Conservation (phyloP, 2,329 filamentous ascomycete genomes). For the Beauveria sp. region DNA sequence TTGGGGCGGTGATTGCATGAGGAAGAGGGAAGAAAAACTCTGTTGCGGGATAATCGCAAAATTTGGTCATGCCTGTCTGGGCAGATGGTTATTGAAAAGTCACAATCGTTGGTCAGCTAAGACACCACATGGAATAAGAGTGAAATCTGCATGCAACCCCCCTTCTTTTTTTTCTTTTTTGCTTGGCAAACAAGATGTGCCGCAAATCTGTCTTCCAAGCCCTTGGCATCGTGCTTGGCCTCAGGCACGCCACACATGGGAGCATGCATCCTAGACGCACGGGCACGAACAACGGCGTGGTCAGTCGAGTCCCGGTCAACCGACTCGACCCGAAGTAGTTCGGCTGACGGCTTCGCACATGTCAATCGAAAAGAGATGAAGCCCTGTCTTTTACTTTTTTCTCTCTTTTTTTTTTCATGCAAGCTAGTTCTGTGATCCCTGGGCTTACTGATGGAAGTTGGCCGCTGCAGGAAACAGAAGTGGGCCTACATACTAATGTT, state of each 20-base stretch:
- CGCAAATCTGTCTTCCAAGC: background rate
- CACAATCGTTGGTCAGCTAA: too few species aligned
- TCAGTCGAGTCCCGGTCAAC: background rate
- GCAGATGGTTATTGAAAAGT: too few species aligned
- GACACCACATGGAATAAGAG: too few species aligned
- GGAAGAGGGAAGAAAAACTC: background rate
- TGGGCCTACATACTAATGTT: background rate
- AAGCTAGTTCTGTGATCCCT: background rate
- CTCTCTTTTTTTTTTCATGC: background rate
- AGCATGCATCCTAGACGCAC: background rate
- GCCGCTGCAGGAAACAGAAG: background rate
- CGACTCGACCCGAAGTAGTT: slow-evolving; percentile 1
- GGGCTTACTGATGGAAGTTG: background rate
- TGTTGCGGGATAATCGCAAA: background rate
- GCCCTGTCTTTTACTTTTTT: too few species aligned
- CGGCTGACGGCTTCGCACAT: background rate
- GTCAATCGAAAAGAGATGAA: background rate
- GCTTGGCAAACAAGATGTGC: background rate
- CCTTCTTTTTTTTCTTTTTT: background rate
- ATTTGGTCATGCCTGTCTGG: too few species aligned
- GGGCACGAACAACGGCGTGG: background rate
- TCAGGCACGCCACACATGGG: background rate
- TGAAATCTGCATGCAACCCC: too few species aligned
- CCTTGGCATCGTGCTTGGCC: background rate
- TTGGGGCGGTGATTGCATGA: background rate